Base-by-base conservation (phyloP, 495 filamentous ascomycete genomes). In the Clavariopsis aquatica region DNA sequence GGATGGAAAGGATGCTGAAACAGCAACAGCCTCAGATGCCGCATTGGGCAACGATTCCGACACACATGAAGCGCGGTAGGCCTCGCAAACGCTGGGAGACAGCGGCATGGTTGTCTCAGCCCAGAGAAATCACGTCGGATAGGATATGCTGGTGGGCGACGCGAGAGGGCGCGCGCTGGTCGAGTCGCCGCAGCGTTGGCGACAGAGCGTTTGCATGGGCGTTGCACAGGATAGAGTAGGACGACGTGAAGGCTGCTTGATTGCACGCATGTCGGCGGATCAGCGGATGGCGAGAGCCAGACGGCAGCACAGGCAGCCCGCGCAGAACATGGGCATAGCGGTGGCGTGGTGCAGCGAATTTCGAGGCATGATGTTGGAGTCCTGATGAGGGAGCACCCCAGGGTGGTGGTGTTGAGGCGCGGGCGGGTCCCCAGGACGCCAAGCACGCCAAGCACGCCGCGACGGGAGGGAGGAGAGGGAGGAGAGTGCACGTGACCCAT, bases 11-110 rank as follows among this genome's bases (percentile, higher is more conserved):
- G 49, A 26, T 54, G 17, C 54, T 69, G 66, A 69, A 69, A 69
- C 66, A 27, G 29, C 45, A 41, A 46, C 41, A 29, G 65, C 65
- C 19, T 68, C 65, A 68, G 49, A 46, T 58, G 55, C 66, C 60
- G 56, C 56, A 55, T 69, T 31, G 49, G 60, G 66, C 51, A 64
- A 49, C 56, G 60, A 65, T 61, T 54, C 62, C 57, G 26, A 69
- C 67, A 54, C 55, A 69, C 20, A 51, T 69, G 67, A 69, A 43
- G 67, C 67, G 67, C 67, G 29, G 62, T 43, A 60, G 23, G 66
- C 66, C 53, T 69, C 60, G 66, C 55, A 52, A 23, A 29, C 51
- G 28, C 49, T 49, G 43, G 19, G 9, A 49, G 29, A 43, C 49
- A 61, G 66, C 55, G 29, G 60, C 54, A 64, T 69, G 43, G 61